Conservation (phyloP, 75 land plant genomes). For the Picea sitchensis region DNA sequence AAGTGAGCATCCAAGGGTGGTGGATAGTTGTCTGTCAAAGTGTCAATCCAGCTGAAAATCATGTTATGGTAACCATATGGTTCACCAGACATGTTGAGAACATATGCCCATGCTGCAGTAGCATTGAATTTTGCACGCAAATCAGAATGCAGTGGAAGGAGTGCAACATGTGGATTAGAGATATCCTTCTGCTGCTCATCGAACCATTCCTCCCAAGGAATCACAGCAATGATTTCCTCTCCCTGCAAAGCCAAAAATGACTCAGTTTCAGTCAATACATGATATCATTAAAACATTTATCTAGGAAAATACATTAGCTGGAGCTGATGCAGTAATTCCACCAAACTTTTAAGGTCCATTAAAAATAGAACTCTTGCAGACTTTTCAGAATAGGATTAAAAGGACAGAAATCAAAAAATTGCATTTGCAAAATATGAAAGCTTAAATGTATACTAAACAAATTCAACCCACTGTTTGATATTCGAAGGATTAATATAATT, state of each 20-base stretch:
- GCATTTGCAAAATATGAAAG: background rate
- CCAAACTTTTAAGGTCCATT: background rate
- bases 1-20: constrained; percentile 95
- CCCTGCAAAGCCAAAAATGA: constrained; percentile 43
- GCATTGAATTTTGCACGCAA: constrained; percentile 74
- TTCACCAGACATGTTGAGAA: constrained; percentile 71
- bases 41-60: constrained; percentile 98
- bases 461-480: background rate
- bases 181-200: constrained; percentile 51
- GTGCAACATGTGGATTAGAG: constrained; percentile 81
- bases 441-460: background rate
- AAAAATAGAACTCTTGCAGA: background rate
- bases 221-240: constrained; percentile 77
- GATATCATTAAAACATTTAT: background rate
- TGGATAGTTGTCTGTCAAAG: constrained; percentile 78
- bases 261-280: background rate
- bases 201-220: constrained; percentile 98
- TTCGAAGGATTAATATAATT: too few species aligned
- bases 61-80: constrained; percentile 98
- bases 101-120: constrained; percentile 93
- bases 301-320: background rate
- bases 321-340: background rate
- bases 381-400: background rate
- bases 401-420: background rate
- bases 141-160: constrained; percentile 79